Evolutionary conservation across 2,329 filamentous ascomycete genomes (phyloP).

Genomic region (Pseudogymnoascus sp.): DNA sequence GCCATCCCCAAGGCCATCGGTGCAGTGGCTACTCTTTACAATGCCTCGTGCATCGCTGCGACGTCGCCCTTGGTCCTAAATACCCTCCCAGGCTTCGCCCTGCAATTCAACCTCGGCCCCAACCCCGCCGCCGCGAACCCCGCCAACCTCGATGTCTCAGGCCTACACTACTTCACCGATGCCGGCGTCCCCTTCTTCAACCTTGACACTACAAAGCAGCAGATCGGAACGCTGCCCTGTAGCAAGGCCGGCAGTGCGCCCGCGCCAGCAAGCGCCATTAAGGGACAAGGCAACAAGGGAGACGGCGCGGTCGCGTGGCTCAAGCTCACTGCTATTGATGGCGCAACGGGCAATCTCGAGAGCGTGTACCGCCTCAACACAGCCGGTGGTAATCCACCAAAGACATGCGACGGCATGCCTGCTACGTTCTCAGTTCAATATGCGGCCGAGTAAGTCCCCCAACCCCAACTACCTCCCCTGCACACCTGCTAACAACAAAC

Average conservation of each 20-base stretch:
- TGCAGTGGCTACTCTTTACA: constrained; percentile 79
- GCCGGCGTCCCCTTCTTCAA: constrained; percentile 71
- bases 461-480: background rate
- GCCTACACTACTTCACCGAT: constrained; percentile 75
- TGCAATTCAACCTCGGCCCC: constrained; percentile 54
- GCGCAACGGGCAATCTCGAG: constrained; percentile 56
- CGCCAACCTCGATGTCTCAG: constrained; percentile 57
- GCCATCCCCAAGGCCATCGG: constrained; percentile 59
- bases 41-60: constrained; percentile 72
- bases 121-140: constrained; percentile 40
- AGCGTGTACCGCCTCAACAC: constrained; percentile 81
- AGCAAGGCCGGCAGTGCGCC: constrained; percentile 52
- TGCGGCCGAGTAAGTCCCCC: constrained; percentile 68
- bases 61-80: constrained; percentile 60
- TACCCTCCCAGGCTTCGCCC: constrained; percentile 57
- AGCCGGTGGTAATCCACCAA: constrained; percentile 69
- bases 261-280: constrained; percentile 55
- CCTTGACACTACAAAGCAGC: constrained; percentile 50
- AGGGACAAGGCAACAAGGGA: constrained; percentile 50
- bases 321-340: constrained; percentile 52
- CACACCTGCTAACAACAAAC: background rate
- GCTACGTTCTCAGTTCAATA: constrained; percentile 69
- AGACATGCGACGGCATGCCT: constrained; percentile 60
- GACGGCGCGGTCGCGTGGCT: constrained; percentile 75
- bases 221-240: constrained; percentile 55